Evolutionary conservation across 139 green algal genomes (phyloP).

Genomic region (Haematococcus lacustris): DNA sequence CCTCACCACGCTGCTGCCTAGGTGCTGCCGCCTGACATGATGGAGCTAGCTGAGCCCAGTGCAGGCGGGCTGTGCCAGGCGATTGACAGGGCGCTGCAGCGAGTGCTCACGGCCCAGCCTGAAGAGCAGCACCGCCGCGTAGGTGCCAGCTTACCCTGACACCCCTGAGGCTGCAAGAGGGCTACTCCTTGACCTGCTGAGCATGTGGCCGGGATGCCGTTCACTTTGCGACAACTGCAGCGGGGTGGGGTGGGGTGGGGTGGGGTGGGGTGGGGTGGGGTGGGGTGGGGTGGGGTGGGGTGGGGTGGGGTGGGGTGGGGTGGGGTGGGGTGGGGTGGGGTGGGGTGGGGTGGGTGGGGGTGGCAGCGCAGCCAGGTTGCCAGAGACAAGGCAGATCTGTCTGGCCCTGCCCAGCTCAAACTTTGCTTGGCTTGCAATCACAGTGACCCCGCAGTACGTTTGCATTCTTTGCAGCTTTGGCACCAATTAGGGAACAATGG

Average conservation of each 20-base stretch:
- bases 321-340: background rate
- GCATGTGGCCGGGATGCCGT: background rate
- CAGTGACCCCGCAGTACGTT: no score
- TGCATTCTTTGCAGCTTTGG: no score
- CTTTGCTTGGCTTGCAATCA: no score
- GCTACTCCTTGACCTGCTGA: background rate
- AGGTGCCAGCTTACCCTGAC: background rate
- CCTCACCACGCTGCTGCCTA: slow-evolving; percentile 14
- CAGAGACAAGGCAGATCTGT: no score
- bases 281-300: background rate
- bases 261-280: background rate
- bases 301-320: background rate
- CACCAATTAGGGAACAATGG: no score
- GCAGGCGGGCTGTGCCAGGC: slow-evolving; percentile 50
- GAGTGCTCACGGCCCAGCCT: slow-evolving; percentile 19
- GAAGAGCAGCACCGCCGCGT: slow-evolving; percentile 52
- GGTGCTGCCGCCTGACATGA: slow-evolving; percentile 82
- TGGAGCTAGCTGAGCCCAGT: slow-evolving; percentile 74
- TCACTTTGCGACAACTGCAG: background rate
- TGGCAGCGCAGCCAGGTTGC: background rate
- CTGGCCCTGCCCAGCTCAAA: no score
- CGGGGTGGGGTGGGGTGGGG: background rate
- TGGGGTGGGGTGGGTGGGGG: background rate
- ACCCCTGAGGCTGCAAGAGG: background rate
- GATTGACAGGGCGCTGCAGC: slow-evolving; percentile 33